Conservation (phyloP, 345 rosid species). For the Pseudoturritis turrita region DNA sequence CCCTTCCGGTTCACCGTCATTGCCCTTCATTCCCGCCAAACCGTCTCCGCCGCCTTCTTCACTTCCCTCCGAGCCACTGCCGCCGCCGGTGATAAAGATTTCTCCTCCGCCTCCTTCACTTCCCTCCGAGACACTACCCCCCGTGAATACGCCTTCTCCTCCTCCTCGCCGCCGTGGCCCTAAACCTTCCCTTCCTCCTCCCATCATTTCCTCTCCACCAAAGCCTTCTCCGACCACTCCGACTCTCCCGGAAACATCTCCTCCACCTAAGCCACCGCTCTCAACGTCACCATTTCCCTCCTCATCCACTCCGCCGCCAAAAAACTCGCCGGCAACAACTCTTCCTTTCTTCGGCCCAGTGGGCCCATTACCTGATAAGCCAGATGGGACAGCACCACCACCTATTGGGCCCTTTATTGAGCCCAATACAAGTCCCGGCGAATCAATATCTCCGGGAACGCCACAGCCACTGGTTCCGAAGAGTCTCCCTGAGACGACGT, state of each 20-base stretch:
- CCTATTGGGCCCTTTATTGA: conserved; percentile 10
- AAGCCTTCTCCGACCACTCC: conserved; percentile 21
- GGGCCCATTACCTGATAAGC: conserved; percentile 12
- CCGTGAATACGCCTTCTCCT: background rate
- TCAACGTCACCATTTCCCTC: conserved; percentile 17
- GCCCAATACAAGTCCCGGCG: conserved; percentile 22
- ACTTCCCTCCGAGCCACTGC: background rate
- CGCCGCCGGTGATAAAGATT: conserved; percentile 2
- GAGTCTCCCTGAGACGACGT: conserved; percentile 27
- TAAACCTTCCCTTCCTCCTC: conserved; percentile 18
- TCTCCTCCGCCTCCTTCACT: conserved; percentile 17
- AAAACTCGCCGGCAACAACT: conserved; percentile 19
- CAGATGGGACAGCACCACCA: background rate
- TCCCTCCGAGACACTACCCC: too few relatives aligned
- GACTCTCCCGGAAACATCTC: conserved; percentile 12
- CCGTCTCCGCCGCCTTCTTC: conserved; percentile 27
- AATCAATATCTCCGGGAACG: conserved; percentile 9
- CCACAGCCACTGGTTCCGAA: conserved; percentile 28
- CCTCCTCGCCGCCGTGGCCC: conserved; percentile 27
- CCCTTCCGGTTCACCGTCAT: conserved; percentile 28
- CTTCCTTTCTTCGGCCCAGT: conserved; percentile 29
- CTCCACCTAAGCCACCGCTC: conserved; percentile 12
- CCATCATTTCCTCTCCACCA: conserved; percentile 19
- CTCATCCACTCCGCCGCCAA: conserved; percentile 19
- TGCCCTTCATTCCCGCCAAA: conserved; percentile 24